Conservation (phyloP, 2,329 filamentous ascomycete genomes). For the Exophiala alcalophila region DNA sequence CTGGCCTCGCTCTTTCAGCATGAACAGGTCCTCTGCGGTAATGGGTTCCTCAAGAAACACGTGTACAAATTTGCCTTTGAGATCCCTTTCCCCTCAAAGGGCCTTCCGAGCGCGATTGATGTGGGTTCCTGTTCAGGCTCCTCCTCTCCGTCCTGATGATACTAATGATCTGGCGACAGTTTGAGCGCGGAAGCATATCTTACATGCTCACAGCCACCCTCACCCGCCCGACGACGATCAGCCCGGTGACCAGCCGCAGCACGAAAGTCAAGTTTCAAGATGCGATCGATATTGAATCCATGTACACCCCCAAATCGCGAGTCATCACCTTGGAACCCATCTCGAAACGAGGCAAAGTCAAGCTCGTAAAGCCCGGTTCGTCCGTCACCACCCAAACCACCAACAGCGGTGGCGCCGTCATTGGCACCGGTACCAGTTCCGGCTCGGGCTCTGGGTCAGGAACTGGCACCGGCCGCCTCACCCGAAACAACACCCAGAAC, state of each 20-base stretch:
- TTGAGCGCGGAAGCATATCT: constrained; percentile 88
- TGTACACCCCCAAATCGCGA: constrained; percentile 71
- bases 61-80: constrained; percentile 66
- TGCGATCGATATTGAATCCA: constrained; percentile 75
- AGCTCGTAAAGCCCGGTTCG: constrained; percentile 48
- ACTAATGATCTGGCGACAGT: constrained; percentile 54
- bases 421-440: no score
- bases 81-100: constrained; percentile 58
- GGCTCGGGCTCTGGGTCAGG: no score
- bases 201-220: constrained; percentile 89
- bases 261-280: constrained; percentile 76
- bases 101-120: constrained; percentile 82
- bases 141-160: constrained; percentile 25
- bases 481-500: constrained; percentile 30
- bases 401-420: constrained; percentile 37
- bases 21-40: constrained; percentile 62
- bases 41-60: constrained; percentile 61
- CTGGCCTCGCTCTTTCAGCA: constrained; percentile 64
- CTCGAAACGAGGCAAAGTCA: constrained; percentile 65
- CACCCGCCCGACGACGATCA: constrained; percentile 82
- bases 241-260: constrained; percentile 75
- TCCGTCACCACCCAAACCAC: constrained; percentile 45
- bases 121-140: constrained; percentile 54
- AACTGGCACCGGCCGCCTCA: constrained; percentile 48
- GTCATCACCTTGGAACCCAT: constrained; percentile 86